phyloP scores from a whole-genome alignment of 139 green algal species.

The Chlamydomonas urium region DNA sequence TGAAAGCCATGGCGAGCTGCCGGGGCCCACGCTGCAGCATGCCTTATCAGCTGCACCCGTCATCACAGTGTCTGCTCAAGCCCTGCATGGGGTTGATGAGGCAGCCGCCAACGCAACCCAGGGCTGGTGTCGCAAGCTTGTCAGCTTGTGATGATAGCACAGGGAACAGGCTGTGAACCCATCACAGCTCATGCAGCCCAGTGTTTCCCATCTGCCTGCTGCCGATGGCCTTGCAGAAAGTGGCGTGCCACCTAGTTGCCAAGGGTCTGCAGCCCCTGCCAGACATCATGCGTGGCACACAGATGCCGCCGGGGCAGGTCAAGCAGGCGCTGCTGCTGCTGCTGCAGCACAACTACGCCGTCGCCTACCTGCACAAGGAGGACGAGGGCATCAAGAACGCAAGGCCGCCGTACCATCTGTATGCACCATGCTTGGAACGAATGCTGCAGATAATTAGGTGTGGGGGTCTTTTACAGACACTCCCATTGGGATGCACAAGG shows the following conservation, averaged over 20 bases:
- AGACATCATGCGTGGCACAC: conserved; percentile 23
- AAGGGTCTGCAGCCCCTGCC: conserved; percentile 20
- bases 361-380: conserved; percentile 27
- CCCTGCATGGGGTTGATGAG: too few relatives aligned
- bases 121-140: too few relatives aligned
- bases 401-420: conserved; percentile 40
- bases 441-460: conserved; percentile 50
- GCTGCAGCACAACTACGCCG: conserved; percentile 67
- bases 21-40: too few relatives aligned
- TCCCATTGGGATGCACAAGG: background rate
- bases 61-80: too few relatives aligned
- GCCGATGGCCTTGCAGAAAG: conserved; percentile 14
- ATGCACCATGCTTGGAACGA: conserved; percentile 42
- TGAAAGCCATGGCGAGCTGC: too few relatives aligned
- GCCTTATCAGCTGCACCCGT: too few relatives aligned
- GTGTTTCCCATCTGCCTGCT: background rate
- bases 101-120: too few relatives aligned
- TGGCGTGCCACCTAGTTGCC: conserved; percentile 19
- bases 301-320: conserved; percentile 21
- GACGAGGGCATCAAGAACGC: conserved; percentile 32
- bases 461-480: too few relatives aligned
- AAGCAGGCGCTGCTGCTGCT: conserved; percentile 59
- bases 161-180: too few relatives aligned
- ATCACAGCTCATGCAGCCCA: background rate
- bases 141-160: too few relatives aligned